Evolutionary conservation across 306 rosid species (phyloP).

Genomic region (Vigna radiata): DNA sequence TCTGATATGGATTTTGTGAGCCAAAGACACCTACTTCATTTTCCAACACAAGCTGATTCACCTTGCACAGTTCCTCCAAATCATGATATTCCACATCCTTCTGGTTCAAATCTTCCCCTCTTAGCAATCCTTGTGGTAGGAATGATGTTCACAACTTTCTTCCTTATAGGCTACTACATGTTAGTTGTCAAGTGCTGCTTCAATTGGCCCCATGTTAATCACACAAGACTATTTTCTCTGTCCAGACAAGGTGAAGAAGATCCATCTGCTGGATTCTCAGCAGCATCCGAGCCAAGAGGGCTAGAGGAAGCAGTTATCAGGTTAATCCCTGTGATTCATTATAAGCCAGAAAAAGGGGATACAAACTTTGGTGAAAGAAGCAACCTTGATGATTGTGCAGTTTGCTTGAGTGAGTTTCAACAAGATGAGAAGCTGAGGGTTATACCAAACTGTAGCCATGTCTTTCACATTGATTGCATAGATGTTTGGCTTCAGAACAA

Average conservation of each 20-base stretch:
- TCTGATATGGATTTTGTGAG: constrained; percentile 57
- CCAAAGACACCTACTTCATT: constrained; percentile 43
- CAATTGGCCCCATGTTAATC: constrained; percentile 60
- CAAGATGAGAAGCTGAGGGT: constrained; percentile 69
- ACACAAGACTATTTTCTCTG: constrained; percentile 54
- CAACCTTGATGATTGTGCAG: constrained; percentile 57
- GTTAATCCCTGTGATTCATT: constrained; percentile 68
- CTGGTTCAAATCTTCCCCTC: constrained; percentile 56
- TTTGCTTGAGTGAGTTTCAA: constrained; percentile 78
- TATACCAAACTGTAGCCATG: constrained; percentile 74
- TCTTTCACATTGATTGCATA: constrained; percentile 86
- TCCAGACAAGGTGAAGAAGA: constrained; percentile 50
- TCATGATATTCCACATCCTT: background rate
- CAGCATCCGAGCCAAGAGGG: constrained; percentile 52
- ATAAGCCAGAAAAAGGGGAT: constrained; percentile 45
- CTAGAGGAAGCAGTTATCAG: constrained; percentile 66
- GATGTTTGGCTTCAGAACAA: constrained; percentile 84
- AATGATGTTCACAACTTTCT: constrained; percentile 63
- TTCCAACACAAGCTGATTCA: constrained; percentile 34
- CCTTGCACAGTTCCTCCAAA: constrained; percentile 35
- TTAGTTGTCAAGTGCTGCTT: constrained; percentile 84
- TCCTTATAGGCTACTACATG: constrained; percentile 72
- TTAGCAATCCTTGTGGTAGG: constrained; percentile 66
- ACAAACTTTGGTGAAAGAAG: constrained; percentile 15
- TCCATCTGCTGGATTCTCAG: constrained; percentile 36